A percentile compares a stretch with the other conserved stretches of the same genome.
Conservation (phyloP, 768 basidiomycete species). For the Tricholomella constricta region DNA sequence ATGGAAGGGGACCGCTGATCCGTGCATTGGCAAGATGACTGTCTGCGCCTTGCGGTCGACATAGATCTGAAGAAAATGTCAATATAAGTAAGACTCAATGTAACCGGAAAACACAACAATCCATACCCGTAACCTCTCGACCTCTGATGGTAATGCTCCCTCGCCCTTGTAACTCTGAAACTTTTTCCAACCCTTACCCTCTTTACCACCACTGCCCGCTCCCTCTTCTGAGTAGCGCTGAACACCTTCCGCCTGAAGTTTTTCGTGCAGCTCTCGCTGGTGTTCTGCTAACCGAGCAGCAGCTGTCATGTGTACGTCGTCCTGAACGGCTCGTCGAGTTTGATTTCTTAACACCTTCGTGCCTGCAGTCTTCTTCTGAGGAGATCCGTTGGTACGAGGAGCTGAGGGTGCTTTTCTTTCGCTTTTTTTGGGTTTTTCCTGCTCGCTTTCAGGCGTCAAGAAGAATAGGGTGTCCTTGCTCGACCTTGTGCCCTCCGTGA, state of each 20-base stretch:
- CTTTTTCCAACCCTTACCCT: constrained; percentile 92
- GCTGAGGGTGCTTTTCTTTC: constrained; percentile 53
- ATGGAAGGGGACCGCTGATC: constrained; percentile 96
- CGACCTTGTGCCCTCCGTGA: constrained; percentile 85
- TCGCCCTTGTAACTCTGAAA: constrained; percentile 98
- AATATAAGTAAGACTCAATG: background rate
- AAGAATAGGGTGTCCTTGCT: constrained; percentile 90
- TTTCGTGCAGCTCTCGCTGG: constrained; percentile 79
- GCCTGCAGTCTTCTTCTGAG: constrained; percentile 70
- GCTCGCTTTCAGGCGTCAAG: constrained; percentile 63
- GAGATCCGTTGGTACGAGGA: constrained; percentile 65
- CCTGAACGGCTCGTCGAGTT: constrained; percentile 83
- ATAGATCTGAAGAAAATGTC: constrained; percentile 59
- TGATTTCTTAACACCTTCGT: constrained; percentile 90
- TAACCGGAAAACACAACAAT: background rate
- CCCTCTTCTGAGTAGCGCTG: constrained; percentile 84
- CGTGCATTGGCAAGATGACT: constrained; percentile 90
- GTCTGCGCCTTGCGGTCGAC: constrained; percentile 92
- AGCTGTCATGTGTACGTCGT: constrained; percentile 79
- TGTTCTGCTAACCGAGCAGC: constrained; percentile 83
- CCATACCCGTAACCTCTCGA: constrained; percentile 77
- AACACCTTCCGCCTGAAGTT: constrained; percentile 77
- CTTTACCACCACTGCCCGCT: constrained; percentile 70
- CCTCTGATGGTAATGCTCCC: constrained; percentile 82
- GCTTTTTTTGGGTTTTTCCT: constrained; percentile 57